A percentile compares a stretch with the other conserved stretches of the same genome.
Evolutionary conservation across 495 filamentous ascomycete genomes (phyloP).

Genomic region (Aspergillus avenaceus): DNA sequence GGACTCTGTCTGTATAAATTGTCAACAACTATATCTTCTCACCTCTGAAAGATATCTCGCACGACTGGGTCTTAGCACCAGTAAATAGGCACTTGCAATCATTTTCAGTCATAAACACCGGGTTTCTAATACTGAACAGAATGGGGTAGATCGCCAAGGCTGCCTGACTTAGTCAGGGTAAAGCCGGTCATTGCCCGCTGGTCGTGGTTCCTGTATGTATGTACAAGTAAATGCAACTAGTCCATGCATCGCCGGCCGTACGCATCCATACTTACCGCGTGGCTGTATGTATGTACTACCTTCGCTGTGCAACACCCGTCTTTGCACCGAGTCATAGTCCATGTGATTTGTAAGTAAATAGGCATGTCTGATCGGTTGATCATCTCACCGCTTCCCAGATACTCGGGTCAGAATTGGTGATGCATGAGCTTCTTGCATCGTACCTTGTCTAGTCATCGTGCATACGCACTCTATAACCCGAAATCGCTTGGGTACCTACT

Average conservation of each 20-base stretch:
- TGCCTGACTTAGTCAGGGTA: no score
- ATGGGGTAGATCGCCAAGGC: no score
- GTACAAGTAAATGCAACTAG: not conserved
- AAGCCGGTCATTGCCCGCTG: not conserved
- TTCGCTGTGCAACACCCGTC: not conserved
- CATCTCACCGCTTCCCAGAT: conserved; percentile 18
- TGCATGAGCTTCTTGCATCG: conserved; percentile 4
- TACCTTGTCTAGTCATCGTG: not conserved
- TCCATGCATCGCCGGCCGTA: not conserved
- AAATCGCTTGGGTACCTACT: not conserved
- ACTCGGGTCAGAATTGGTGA: conserved; percentile 12
- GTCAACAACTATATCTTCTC: no score
- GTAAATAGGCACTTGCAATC: no score
- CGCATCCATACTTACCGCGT: not conserved
- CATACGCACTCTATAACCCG: not conserved
- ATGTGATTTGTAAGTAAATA: conserved; percentile 5
- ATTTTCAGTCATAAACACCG: no score
- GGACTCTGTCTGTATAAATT: no score
- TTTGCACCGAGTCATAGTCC: not conserved
- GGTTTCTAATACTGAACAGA: no score
- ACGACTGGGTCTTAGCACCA: no score
- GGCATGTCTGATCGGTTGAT: conserved; percentile 3
- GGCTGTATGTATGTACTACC: not conserved
- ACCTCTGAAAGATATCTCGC: no score
- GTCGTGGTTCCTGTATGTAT: not conserved